Evolutionary conservation across 1,284 basidiomycete genomes (phyloP).

Genomic region (Stereum hirsutum): DNA sequence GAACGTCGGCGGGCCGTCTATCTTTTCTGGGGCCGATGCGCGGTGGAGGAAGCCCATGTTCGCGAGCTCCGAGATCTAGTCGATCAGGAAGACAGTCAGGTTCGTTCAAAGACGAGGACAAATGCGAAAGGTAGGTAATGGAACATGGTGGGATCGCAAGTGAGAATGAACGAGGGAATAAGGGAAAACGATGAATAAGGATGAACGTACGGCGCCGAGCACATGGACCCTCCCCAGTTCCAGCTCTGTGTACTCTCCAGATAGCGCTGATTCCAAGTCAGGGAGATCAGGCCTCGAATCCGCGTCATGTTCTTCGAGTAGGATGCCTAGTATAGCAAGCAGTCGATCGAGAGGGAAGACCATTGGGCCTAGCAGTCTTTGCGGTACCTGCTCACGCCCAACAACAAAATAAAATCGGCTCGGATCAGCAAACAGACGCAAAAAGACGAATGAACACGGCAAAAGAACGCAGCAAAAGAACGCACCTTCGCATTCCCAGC

Average conservation of each 20-base stretch:
- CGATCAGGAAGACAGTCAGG: neutral
- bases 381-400: constrained; percentile 46
- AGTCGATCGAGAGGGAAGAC: constrained; percentile 80
- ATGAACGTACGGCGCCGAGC: constrained; percentile 39
- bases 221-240: constrained; percentile 54
- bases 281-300: constrained; percentile 36
- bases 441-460: neutral
- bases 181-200: neutral
- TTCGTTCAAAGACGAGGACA: neutral
- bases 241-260: constrained; percentile 61
- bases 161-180: too few relatives aligned
- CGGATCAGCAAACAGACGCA: neutral
- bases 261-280: constrained; percentile 32
- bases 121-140: constrained; percentile 1
- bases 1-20: constrained; percentile 62
- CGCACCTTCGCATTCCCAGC: constrained; percentile 40
- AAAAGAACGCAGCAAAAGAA: neutral
- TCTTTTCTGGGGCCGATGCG: constrained; percentile 53
- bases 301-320: constrained; percentile 77
- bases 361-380: constrained; percentile 73
- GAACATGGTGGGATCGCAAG: constrained; percentile 2
- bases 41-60: constrained; percentile 61
- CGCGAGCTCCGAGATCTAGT: constrained; percentile 65
- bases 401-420: neutral
- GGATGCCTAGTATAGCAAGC: constrained; percentile 73